Evolutionary conservation across 1,284 basidiomycete genomes (phyloP), one percentile per base, ranked within the genome.

Genomic region (Cutaneotrichosporon dermatis): DNA sequence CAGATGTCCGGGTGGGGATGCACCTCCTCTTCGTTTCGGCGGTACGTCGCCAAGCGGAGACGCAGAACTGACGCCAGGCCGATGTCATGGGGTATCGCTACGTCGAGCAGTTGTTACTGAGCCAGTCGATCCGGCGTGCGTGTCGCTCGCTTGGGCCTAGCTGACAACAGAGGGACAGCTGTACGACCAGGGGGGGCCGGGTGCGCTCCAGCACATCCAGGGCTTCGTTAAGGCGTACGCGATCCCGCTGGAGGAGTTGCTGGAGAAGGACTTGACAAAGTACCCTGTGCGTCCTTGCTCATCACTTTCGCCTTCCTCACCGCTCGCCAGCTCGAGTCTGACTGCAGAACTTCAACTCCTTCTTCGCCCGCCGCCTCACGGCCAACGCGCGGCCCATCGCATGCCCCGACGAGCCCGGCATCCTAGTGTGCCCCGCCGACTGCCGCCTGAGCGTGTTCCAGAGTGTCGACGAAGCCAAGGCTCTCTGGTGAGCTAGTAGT

Each of bases 211-310:
- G 63, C 85, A 85, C 61, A 90, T 90, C 63, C 80, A 84, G 0
- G 82, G 83, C 2, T 92, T 93, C 69, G 82, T 92, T 65, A 65
- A 82, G n/a, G 87, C 88, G 1, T 92, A 92, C 76, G 70, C 81
- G 0, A 82, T 92, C 46, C 73, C 84, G 9, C 70, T 82, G 3
- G 79, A 83, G 55, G 88, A 91, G 69, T 82, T 91, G 10, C 78
- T 86, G 4, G 79, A 88, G 35, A 83, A 86, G 4, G 85, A 89
- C 68, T 73, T 86, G 50, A 71, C 68, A 0, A 80, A 83, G 62
- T 89, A 89, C 72, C 78, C 73, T 8, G 39, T 40, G 39, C 8
- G 39, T 25, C 25, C 25, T 25, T 25, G 25, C 25, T 25, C 25
- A 25, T 25, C 25, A 25, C 25, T 25, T 25, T 25, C 25, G 25